These are phyloP conservation scores for Chlamydomonas asymmetrica DNA, from an alignment of 139 green algal genomes.

Conservation along the genomic window DNA sequence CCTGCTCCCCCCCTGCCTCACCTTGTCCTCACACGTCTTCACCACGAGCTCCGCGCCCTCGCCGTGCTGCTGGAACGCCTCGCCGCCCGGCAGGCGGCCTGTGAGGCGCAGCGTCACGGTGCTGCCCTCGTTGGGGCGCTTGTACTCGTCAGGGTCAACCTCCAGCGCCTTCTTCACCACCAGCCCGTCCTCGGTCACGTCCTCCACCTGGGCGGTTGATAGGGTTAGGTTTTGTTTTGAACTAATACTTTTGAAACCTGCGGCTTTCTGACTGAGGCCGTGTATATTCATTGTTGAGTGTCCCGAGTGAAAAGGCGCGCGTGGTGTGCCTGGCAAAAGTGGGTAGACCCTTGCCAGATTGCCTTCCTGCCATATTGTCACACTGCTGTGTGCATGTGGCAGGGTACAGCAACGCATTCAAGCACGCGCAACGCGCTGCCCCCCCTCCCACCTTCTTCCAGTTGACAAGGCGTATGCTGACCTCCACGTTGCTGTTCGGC, in stretches of 20 bases:
- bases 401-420: background rate
- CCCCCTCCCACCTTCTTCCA: slow-evolving; percentile 68
- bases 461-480: slow-evolving; percentile 71
- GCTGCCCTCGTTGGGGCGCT: slow-evolving; percentile 74
- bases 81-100: slow-evolving; percentile 59
- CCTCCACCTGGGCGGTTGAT: slow-evolving; percentile 18
- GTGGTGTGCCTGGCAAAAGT: background rate
- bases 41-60: slow-evolving; percentile 66
- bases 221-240: too few relatives aligned
- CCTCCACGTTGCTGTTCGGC: slow-evolving; percentile 64
- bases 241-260: too few relatives aligned
- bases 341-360: background rate
- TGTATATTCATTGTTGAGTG: background rate
- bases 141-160: slow-evolving; percentile 63
- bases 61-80: slow-evolving; percentile 62
- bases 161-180: slow-evolving; percentile 85
- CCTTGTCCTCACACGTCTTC: slow-evolving; percentile 43
- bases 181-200: slow-evolving; percentile 37
- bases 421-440: background rate
- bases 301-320: background rate
- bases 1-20: background rate
- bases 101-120: slow-evolving; percentile 46
- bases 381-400: background rate
- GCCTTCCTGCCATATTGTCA: background rate
- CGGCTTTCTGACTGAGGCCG: too few relatives aligned